Base-by-base conservation (phyloP, 164 flowering plant genomes). In the Umbilicus rupestris region DNA sequence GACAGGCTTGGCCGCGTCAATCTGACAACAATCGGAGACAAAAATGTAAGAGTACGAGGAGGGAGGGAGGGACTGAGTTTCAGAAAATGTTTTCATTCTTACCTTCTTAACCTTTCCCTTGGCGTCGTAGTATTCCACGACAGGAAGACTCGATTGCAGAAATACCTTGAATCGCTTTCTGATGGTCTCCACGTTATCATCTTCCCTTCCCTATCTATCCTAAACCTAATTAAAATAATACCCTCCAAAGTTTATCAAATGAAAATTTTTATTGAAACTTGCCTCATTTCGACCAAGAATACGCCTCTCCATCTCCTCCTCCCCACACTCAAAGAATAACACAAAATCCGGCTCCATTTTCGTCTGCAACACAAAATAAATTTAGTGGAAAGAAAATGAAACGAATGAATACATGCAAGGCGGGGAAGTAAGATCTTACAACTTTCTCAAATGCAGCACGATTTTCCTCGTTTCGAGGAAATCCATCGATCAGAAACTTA, bases 231-330 rank as follows among this genome's bases (percentile, higher is more conserved):
- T 74, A 50, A 28, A 17, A 58, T 2, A 3, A 20, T 19, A 20
- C 10, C 20, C 28, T 62, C 15, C 20, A 37, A 39, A 39, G 45
- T 20, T 8, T 0, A 9, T 16, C n/a, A n/a, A 7, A 2, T 24
- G 14, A 52, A 14, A 57, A 24, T 42, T 14, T 15, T 5, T 30
- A 29, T 19, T 16, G 66, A 69, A n/a, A 28, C 69, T 58, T 70
- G 91, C 96, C 96, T 91, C 87, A 64, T 94, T 94, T 73, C 96
- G 77, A 55, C 73, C 68, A 74, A 94, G 66, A 73, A 94, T 80
- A 42, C 94, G 93, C 82, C 75, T 83, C 84, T 89, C 96, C 99
- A 94, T 91, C 80, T 94, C 97, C 67, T 88, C 87, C 72, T 89
- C 92, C 17, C 90, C 39, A 76, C 99, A 95, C 67, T 89, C 84